A percentile compares a stretch with the other conserved stretches of the same genome.
phyloP scores from a whole-genome alignment of 331 rosid genomes.

The Erythrophleum ivorense region DNA sequence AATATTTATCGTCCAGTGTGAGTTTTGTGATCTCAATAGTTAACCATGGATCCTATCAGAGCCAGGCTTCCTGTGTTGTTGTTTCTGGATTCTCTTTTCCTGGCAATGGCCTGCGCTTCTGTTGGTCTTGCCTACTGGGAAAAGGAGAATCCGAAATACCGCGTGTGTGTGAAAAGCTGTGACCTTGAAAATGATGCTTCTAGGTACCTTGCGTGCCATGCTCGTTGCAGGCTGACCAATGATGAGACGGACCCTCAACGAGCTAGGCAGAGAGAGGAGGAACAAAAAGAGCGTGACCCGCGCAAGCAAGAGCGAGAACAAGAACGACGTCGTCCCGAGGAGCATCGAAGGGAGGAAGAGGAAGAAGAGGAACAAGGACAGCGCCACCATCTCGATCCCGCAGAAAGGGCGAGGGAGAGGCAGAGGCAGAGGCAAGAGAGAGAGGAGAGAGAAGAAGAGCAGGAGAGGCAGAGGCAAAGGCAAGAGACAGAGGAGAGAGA shows the following conservation, averaged over 20 bases:
- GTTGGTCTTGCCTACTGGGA: conserved; percentile 20
- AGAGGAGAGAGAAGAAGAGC: neutral
- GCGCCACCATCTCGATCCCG: conserved; percentile 23
- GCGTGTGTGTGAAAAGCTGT: conserved; percentile 42
- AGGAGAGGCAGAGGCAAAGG: too few species aligned
- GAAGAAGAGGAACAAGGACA: neutral
- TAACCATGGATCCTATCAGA: conserved; percentile 31
- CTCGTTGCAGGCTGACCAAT: conserved; percentile 33
- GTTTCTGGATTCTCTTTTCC: conserved; percentile 46
- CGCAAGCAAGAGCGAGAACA: neutral
- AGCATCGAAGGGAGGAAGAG: too few species aligned
- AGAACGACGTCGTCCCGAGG: neutral
- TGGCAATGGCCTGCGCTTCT: conserved; percentile 42
- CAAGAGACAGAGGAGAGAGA: neutral
- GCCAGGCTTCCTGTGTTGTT: conserved; percentile 40
- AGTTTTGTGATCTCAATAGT: neutral
- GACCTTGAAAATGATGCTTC: neutral
- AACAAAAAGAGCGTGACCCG: neutral
- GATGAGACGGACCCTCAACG: neutral
- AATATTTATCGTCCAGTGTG: too few species aligned
- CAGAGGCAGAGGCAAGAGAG: too few species aligned
- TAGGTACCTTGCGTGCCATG: conserved; percentile 38
- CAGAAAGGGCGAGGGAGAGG: conserved; percentile 31
- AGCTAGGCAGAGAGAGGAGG: conserved; percentile 25
- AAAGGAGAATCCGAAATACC: neutral